These are phyloP conservation scores for Oryza punctata DNA, from an alignment of 176 grass and related monocot genomes.

Conservation along the genomic window DNA sequence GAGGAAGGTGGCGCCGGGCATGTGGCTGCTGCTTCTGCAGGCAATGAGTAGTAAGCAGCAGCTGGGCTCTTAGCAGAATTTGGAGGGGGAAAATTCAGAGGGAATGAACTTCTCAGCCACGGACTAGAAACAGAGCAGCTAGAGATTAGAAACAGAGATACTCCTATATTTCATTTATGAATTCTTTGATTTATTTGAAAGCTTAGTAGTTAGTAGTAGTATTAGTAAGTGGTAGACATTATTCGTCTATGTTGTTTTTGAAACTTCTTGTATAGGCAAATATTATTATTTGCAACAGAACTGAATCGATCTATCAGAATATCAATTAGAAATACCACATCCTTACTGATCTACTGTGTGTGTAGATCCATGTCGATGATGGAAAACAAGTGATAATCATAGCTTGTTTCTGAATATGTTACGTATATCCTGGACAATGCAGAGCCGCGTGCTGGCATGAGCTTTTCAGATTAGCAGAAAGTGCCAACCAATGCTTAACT, in stretches of 20 bases:
- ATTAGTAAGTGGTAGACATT: not conserved
- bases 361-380: too few relatives aligned
- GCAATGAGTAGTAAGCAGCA: slow-evolving; percentile 31
- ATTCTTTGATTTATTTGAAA: slow-evolving; percentile 34
- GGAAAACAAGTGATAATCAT: too few relatives aligned
- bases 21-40: slow-evolving; percentile 34
- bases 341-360: too few relatives aligned
- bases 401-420: not conserved
- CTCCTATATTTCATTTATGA: not conserved
- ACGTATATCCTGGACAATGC: not conserved
- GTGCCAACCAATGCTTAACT: not conserved
- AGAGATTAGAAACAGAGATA: not conserved
- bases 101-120: not conserved
- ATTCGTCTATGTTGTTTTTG: not conserved
- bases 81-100: not conserved
- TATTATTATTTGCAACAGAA: slow-evolving; percentile 8
- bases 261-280: slow-evolving; percentile 19
- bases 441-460: not conserved
- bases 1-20: slow-evolving; percentile 25
- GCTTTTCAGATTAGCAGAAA: not conserved
- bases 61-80: not conserved
- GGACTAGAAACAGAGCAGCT: too few relatives aligned
- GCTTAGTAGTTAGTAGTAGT: not conserved
- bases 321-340: not conserved
- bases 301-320: slow-evolving; percentile 7